Base-by-base conservation (phyloP, 805 yeast genomes). In the Nakazawaea holstii region DNA sequence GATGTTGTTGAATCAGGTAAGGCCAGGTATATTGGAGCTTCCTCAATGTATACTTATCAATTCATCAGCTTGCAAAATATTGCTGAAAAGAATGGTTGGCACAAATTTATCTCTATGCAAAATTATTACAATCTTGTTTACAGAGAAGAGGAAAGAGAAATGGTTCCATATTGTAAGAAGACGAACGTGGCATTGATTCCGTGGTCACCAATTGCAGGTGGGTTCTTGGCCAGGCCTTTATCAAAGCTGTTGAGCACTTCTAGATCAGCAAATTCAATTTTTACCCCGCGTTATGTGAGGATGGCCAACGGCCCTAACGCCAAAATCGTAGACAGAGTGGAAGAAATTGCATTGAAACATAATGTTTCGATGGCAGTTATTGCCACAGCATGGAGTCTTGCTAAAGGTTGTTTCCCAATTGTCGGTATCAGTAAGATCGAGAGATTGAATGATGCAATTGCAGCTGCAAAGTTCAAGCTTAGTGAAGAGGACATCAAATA, bases 71-170 rank as follows among this genome's bases (percentile, higher is more conserved):
- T 78, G 54, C 87, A 82, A 55, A 64, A 61, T 49, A 62, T 72
- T 45, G 86, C 87, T 2, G 84, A 81, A 45, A 67, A 67, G 57
- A 52, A 74, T 53, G 74, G 73, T 30, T 81, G 81, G 82, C 63
- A 64, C 52, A 79, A 77, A 58, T 81, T 82, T 52, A 68, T 81
- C 45, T 67, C 75, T 29, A 73, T 79, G 76, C 86, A 82, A 60
- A 73, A 74, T 54, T 72, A 62, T 57, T 77, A 80, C 61, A 79
- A 78, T 55, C 61, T 80, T 52, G 45, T 80, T 8, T 67, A 77
- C 55, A 66, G 87, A 26, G 86, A 81, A 56, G 86, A 80, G 44
- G 87, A 81, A 57, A 63, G 80, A 13, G 87, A 82, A 55, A 65
- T 79, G 71, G 74, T 70, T 49, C 77, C 75, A 27, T 81, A 63